Evolutionary conservation across 108 stramenopile genomes (phyloP).

Genomic region (Skeletonema grethae): DNA sequence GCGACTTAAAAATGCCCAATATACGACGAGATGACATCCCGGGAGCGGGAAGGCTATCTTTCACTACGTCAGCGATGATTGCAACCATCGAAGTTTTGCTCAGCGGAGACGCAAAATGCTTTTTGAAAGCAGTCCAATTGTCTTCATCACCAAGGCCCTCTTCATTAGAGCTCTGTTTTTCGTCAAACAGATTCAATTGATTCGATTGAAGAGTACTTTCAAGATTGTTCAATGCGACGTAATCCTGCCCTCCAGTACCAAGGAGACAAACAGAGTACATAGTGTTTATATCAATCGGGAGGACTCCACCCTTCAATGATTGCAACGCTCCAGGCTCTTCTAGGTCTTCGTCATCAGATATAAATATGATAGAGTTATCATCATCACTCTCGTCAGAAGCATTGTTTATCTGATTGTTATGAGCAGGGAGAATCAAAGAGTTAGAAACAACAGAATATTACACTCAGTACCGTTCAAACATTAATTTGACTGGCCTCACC

Average conservation of each 20-base stretch:
- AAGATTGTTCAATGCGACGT: constrained; percentile 64
- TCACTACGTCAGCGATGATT: constrained; percentile 63
- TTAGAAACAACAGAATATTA: neutral
- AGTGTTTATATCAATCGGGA: constrained; percentile 70
- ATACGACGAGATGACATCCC: constrained; percentile 25
- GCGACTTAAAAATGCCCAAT: constrained; percentile 21
- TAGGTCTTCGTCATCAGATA: constrained; percentile 72
- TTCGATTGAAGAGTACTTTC: constrained; percentile 54
- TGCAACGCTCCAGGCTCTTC: constrained; percentile 46
- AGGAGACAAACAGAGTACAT: constrained; percentile 63
- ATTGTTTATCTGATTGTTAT: constrained; percentile 13
- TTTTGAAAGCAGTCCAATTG: constrained; percentile 55
- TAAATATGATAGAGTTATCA: constrained; percentile 31
- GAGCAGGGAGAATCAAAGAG: neutral
- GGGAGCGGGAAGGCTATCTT: constrained; percentile 38
- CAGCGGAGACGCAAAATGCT: constrained; percentile 53
- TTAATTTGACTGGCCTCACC: constrained; percentile 31
- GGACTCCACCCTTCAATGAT: constrained; percentile 53
- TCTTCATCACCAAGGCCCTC: constrained; percentile 33
- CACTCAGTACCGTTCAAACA: neutral
- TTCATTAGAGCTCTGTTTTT: constrained; percentile 5
- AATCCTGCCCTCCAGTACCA: constrained; percentile 68
- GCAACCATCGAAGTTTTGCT: constrained; percentile 55
- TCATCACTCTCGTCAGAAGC: constrained; percentile 46
- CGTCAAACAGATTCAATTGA: constrained; percentile 17